phyloP scores from a whole-genome alignment of 371 early-diverging fungal genomes.

The Rhizopus arrhizus region DNA sequence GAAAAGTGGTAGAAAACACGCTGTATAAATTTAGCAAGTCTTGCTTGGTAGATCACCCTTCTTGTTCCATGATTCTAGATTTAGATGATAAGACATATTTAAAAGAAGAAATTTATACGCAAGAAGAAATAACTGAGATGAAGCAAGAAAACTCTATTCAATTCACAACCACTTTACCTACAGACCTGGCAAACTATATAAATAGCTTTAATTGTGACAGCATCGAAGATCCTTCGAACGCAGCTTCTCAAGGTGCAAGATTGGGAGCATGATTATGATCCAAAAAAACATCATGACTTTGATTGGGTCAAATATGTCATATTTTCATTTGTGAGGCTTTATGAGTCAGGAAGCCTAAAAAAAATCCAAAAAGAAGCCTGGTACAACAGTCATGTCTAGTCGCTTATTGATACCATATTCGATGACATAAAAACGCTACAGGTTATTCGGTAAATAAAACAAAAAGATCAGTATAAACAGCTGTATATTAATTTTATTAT shows the following conservation, averaged over 20 bases:
- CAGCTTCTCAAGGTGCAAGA: slow-evolving; percentile 12
- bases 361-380: slow-evolving; percentile 16
- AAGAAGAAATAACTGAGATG: slow-evolving; percentile 12
- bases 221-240: slow-evolving; percentile 7
- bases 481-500: slow-evolving; percentile 4
- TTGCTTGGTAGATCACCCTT: slow-evolving; percentile 17
- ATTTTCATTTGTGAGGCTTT: slow-evolving; percentile 18
- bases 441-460: slow-evolving; percentile 14
- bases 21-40: slow-evolving; percentile 13
- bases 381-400: slow-evolving; percentile 20
- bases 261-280: slow-evolving; percentile 16
- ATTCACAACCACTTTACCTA: slow-evolving; percentile 2
- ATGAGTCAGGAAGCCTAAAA: slow-evolving; percentile 18
- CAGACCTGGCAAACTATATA: slow-evolving; percentile 10
- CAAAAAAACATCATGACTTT: slow-evolving; percentile 16
- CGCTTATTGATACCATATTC: slow-evolving; percentile 20
- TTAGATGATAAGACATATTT: slow-evolving; percentile 16
- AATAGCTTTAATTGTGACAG: slow-evolving; percentile 9
- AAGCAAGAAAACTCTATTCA: slow-evolving; percentile 4
- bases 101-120: slow-evolving; percentile 11
- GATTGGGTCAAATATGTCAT: slow-evolving; percentile 19
- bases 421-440: slow-evolving; percentile 10
- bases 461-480: slow-evolving; percentile 9
- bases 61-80: slow-evolving; percentile 21
- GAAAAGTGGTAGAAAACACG: slow-evolving; percentile 17